Percentiles rank a stretch among this genome's conserved stretches.
These are phyloP conservation scores for Penicillium sp. DNA, from an alignment of 2,329 filamentous ascomycete genomes.

Conservation along the genomic window DNA sequence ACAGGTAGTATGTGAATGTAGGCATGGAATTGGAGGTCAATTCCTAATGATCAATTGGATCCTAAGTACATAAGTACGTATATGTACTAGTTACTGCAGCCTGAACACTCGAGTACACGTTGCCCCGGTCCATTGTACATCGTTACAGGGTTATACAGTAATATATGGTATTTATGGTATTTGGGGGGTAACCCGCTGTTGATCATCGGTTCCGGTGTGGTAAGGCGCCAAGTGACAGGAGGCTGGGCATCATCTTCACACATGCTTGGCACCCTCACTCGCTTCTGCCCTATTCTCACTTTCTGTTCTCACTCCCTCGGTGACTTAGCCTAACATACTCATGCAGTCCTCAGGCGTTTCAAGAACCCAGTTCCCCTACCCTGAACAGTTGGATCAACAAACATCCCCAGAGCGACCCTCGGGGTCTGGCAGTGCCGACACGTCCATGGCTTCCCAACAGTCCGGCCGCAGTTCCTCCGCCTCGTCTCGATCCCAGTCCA, in stretches of 20 bases:
- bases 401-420: slow-evolving; percentile 37
- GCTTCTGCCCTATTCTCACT: slow-evolving; percentile 1
- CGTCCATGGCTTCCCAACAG: slow-evolving; percentile 52
- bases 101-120: not conserved
- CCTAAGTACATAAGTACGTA: not conserved
- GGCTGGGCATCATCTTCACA: slow-evolving; percentile 12
- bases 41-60: not conserved
- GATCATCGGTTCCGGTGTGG: slow-evolving; percentile 4
- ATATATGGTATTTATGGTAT: slow-evolving; percentile 1
- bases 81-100: not conserved
- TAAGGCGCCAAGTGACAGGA: slow-evolving; percentile 7
- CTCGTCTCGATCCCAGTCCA: slow-evolving; percentile 60
- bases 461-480: slow-evolving; percentile 64
- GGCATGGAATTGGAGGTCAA: not conserved
- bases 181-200: not conserved
- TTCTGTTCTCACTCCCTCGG: not conserved
- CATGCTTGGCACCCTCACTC: slow-evolving; percentile 6
- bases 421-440: slow-evolving; percentile 45
- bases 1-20: not conserved
- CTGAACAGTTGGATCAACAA: slow-evolving; percentile 5
- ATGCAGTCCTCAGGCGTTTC: slow-evolving; percentile 2
- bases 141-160: slow-evolving; percentile 3
- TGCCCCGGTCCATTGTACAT: not conserved
- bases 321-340: not conserved
- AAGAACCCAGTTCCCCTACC: slow-evolving; percentile 2